Evolutionary conservation across 345 rosid genomes (phyloP).

Genomic region (Eucalyptus marginata): DNA sequence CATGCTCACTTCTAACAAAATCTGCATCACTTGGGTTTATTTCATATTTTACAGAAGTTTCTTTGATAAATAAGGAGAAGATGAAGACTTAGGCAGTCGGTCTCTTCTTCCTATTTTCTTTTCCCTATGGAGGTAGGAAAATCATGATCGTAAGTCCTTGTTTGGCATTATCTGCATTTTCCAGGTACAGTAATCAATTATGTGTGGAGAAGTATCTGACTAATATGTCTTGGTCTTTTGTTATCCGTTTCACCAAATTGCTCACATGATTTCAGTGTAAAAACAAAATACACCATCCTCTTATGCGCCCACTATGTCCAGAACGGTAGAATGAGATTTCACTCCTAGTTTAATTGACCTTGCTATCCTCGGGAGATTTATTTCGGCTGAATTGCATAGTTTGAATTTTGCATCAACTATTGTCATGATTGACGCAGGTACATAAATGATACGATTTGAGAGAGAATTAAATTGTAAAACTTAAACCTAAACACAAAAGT

Average conservation of each 20-base stretch:
- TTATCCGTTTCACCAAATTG: not conserved
- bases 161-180: not conserved
- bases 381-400: not conserved
- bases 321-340: not conserved
- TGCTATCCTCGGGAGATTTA: not conserved
- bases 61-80: not conserved
- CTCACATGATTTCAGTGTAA: not conserved
- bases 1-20: not conserved
- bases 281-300: not conserved
- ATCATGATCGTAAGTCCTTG: not conserved
- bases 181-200: not conserved
- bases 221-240: too few relatives aligned
- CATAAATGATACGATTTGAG: not conserved
- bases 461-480: too few relatives aligned
- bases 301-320: not conserved
- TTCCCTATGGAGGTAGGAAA: too few relatives aligned
- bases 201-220: not conserved
- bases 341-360: not conserved
- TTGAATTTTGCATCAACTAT: not conserved
- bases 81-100: not conserved
- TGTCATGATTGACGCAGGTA: accelerated
- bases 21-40: not conserved
- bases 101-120: not conserved
- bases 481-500: too few relatives aligned
- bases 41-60: not conserved